These are phyloP conservation scores for Exophiala alcalophila DNA, from an alignment of 2,329 filamentous ascomycete species.

Conservation along the genomic window DNA sequence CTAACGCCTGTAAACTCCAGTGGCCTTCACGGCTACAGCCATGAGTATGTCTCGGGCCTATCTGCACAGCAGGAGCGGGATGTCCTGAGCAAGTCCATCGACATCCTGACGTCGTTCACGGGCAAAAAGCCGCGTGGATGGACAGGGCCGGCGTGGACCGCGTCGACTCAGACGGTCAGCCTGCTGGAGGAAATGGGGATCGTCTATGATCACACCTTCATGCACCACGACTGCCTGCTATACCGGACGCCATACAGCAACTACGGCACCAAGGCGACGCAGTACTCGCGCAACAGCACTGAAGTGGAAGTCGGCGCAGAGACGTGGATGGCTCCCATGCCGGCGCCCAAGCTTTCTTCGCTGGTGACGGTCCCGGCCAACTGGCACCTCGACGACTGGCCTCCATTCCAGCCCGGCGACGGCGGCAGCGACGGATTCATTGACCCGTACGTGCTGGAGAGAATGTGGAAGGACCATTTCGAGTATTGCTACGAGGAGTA, in stretches of 20 bases:
- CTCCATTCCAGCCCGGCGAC: constrained; percentile 38
- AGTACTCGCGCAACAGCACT: too few relatives aligned
- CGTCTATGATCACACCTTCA: constrained; percentile 47
- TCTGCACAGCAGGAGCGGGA: constrained; percentile 70
- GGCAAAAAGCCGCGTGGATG: constrained; percentile 64
- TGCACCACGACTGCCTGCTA: constrained; percentile 45
- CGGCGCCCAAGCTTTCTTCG: constrained; percentile 38
- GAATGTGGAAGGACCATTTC: constrained; percentile 48
- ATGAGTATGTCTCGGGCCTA: constrained; percentile 71
- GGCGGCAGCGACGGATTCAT: constrained; percentile 26
- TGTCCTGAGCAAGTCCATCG: constrained; percentile 74
- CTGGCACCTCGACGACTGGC: constrained; percentile 50
- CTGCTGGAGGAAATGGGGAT: constrained; percentile 43
- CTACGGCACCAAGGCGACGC: constrained; percentile 6
- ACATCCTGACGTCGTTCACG: constrained; percentile 65
- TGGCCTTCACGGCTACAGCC: constrained; percentile 68
- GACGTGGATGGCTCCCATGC: constrained; percentile 36
- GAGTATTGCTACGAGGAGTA: constrained; percentile 46
- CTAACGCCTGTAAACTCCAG: constrained; percentile 12
- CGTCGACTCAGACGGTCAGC: constrained; percentile 38
- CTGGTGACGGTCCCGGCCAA: constrained; percentile 48
- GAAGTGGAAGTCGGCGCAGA: too few relatives aligned
- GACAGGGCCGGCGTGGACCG: constrained; percentile 44
- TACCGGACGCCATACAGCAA: constrained; percentile 11
- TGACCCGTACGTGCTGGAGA: constrained; percentile 42